Base-by-base conservation (phyloP, 345 rosid genomes). In the Salix suchowensis region DNA sequence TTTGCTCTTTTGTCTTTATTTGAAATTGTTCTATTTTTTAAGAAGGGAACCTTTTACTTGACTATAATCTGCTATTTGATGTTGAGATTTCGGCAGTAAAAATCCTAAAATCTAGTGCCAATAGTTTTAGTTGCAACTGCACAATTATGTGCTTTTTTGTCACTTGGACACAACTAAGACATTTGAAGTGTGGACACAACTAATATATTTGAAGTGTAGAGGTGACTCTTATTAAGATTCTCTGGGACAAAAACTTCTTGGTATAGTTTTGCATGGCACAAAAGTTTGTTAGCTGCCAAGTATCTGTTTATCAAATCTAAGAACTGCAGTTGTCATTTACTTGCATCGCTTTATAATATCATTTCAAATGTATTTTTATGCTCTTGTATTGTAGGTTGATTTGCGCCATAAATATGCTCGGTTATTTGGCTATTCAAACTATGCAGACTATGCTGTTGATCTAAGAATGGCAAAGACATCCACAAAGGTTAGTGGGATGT, bases 371-470 rank as follows among this genome's bases (percentile, higher is more conserved):
- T 68, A 32, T 36, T 67, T n/a, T 62, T 70, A 28, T 66, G 81
- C 68, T 37, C 40, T 65, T 1, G 52, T 42, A 77, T 74, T 81
- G 72, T 79, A 95, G 98, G 96, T 93, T 52, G 91, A 91, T 66
- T 78, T 84, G 67, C 98, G 98, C 78, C 98, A 93, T 77, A 95
- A 88, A 80, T 82, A 88, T 83, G 96, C 97, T 77, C 86, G 97
- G 55, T 79, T 91, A 71, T 89, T 93, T 84, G 98, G 94, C 75
- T 88, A 90, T 88, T 85, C 94, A 74, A 92, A 88, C 83, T 95
- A 88, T 65, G 96, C 98, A 14, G 97, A 95, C 73, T 93, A 88
- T 85, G 90, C 91, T 74, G 88, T 93, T 85, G 89, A 89, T 79
- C 82, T 70, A 72, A 83, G 97, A 79, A 95, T 95, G 99, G 89